Evolutionary conservation across 768 basidiomycete species (phyloP).

Genomic region (Collybia mongolica): DNA sequence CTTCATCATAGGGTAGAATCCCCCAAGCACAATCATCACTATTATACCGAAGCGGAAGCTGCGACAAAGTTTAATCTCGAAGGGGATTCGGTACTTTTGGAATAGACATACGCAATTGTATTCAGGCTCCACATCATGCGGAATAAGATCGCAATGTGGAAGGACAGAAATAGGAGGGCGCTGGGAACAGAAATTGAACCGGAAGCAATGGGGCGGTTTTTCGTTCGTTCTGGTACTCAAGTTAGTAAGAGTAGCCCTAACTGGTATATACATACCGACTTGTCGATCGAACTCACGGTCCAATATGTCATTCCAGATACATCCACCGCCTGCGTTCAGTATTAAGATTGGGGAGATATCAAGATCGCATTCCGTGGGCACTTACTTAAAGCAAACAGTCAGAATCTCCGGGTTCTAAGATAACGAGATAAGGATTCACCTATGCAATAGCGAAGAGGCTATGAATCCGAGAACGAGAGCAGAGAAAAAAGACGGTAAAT

Average conservation of each 20-base stretch:
- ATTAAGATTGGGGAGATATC: neutral
- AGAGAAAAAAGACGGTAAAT: slow-evolving; percentile 7
- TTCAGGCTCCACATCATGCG: slow-evolving; percentile 15
- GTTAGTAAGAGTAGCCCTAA: too few relatives aligned
- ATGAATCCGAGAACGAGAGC: slow-evolving; percentile 13
- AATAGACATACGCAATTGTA: slow-evolving; percentile 11
- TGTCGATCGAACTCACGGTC: slow-evolving; percentile 28
- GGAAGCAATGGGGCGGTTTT: slow-evolving; percentile 28
- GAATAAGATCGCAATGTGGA: slow-evolving; percentile 15
- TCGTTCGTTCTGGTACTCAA: slow-evolving; percentile 26
- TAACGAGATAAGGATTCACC: slow-evolving; percentile 2
- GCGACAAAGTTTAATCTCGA: neutral
- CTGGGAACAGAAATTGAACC: slow-evolving; percentile 28
- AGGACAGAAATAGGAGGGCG: slow-evolving; percentile 23
- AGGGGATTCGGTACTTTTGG: neutral
- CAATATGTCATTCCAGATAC: slow-evolving; percentile 24
- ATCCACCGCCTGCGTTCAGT: slow-evolving; percentile 13
- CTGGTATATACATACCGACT: slow-evolving; percentile 29
- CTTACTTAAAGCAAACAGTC: slow-evolving; percentile 7
- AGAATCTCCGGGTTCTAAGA: neutral
- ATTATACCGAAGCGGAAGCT: slow-evolving; percentile 13
- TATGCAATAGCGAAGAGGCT: slow-evolving; percentile 16
- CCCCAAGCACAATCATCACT: slow-evolving; percentile 16
- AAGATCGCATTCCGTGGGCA: neutral
- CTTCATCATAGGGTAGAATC: slow-evolving; percentile 38